Evolutionary conservation across 192 early-diverging fungal species (phyloP).

Genomic region (Diversispora epigaea): DNA sequence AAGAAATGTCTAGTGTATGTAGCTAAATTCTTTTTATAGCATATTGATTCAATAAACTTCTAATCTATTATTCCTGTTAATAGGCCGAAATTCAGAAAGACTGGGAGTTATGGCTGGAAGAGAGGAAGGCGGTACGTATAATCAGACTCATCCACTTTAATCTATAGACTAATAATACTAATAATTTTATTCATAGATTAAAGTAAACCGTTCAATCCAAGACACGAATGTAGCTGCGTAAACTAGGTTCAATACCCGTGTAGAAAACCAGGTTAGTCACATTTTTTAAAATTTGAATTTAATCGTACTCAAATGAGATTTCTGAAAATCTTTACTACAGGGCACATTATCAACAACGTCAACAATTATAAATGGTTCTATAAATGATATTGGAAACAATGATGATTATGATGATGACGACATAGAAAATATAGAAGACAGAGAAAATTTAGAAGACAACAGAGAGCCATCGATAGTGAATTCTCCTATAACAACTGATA

Average conservation of each 20-base stretch:
- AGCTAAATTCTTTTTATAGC: constrained; percentile 24
- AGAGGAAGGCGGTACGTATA: constrained; percentile 29
- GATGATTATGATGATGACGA: neutral
- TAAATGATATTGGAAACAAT: neutral
- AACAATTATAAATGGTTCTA: neutral
- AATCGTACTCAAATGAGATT: neutral
- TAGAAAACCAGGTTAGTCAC: constrained; percentile 11
- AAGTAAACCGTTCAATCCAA: constrained; percentile 15
- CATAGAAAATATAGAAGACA: neutral
- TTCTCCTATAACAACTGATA: neutral
- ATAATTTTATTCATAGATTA: neutral
- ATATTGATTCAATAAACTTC: neutral
- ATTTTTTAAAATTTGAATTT: constrained; percentile 14
- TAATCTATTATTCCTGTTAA: constrained; percentile 16
- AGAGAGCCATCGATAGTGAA: neutral
- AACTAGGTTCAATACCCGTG: neutral
- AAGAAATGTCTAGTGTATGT: constrained; percentile 27
- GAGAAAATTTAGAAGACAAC: neutral
- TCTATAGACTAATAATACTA: neutral
- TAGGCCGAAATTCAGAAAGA: constrained; percentile 28
- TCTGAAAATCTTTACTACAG: constrained; percentile 12
- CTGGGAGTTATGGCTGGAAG: constrained; percentile 29
- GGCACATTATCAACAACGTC: neutral
- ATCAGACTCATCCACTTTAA: neutral
- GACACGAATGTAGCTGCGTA: neutral